Base-by-base conservation (phyloP, 176 grass and related monocot species). In the Eleusine indica region DNA sequence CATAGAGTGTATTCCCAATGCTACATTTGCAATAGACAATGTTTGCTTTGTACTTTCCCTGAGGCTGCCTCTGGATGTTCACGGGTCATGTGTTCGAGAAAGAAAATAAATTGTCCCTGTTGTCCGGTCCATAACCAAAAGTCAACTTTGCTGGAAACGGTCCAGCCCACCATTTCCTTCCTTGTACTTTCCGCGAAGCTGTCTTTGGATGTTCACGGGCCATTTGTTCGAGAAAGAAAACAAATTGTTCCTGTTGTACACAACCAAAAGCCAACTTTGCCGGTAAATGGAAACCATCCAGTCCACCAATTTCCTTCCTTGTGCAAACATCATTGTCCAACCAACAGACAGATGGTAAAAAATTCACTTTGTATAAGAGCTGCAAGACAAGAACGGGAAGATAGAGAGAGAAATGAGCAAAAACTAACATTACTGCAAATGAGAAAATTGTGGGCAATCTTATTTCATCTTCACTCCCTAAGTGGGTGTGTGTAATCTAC, bases 381-480 rank as follows among this genome's bases (percentile, higher is more conserved):
- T 68, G 64, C 54, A 13, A 49, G 17, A 35, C 2, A 39, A 49
- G 74, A 32, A 22, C 4, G 28, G 39, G 66, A 35, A 13, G 4
- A 10, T 15, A 25, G 25, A 47, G 19, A 1, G 38, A 30, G 56
- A 3, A 56, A 35, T 52, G 28, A 47, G 5, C 7, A 35, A 6
- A 32, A 48, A 61, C 0, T 51, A 65, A 2, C 70, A 4, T 16
- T 18, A 22, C 40, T 39, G 53, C 30, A 84, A 72, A 88, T 94
- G 92, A 75, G 75, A 22, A 80, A 70, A 30, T 69, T 83, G 15
- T 88, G 25, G 25, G 25, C 25, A 25, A 25, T 25, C 25, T 25
- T 25, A 25, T 25, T 25, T 25, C 25, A 25, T 25, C 25, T 25
- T 25, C 25, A 25, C 25, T 25, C 25, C 25, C 25, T 25, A 25